A percentile compares a stretch with the other conserved stretches of the same genome.
Evolutionary conservation across 352 stramenopile genomes (phyloP).

Genomic region (Phytopythium helicoides): DNA sequence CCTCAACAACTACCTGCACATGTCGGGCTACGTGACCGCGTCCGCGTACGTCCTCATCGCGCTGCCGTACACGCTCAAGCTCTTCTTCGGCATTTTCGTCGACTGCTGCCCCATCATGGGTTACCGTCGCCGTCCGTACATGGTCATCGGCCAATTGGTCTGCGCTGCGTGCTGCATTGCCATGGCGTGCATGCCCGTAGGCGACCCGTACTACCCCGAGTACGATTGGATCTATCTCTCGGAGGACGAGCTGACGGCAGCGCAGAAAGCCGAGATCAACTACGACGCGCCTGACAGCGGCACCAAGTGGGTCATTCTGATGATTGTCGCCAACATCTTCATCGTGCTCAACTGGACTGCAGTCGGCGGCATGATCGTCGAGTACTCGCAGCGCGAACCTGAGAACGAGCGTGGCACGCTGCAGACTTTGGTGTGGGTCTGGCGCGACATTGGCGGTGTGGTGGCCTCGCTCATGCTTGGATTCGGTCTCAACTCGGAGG

Average conservation of each 20-base stretch:
- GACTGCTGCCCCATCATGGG: conserved; percentile 65
- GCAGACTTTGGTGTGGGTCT: conserved; percentile 33
- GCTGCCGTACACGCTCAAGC: conserved; percentile 64
- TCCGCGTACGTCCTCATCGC: conserved; percentile 57
- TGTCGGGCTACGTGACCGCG: conserved; percentile 65
- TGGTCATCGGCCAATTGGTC: conserved; percentile 61
- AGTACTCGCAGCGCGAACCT: conserved; percentile 48
- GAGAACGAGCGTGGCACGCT: conserved; percentile 36
- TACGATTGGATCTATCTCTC: conserved; percentile 20
- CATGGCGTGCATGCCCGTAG: conserved; percentile 38
- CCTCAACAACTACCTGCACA: conserved; percentile 73
- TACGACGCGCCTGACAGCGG: conserved; percentile 21
- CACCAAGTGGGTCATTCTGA: conserved; percentile 28
- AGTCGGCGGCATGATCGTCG: conserved; percentile 42
- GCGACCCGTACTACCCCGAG: conserved; percentile 41
- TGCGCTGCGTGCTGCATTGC: conserved; percentile 50
- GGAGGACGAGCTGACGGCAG: conserved; percentile 19
- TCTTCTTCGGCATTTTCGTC: conserved; percentile 59
- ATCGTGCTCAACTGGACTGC: conserved; percentile 38
- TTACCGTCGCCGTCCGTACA: conserved; percentile 60
- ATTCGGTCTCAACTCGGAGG: conserved; percentile 34
- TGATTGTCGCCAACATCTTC: conserved; percentile 34
- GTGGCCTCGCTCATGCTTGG: conserved; percentile 29
- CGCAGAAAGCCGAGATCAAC: conserved; percentile 24
- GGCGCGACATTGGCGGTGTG: conserved; percentile 32